A percentile compares a stretch with the other conserved stretches of the same genome.
phyloP scores from a whole-genome alignment of 352 stramenopile genomes.

The Hyaloperonospora arabidopsidis region DNA sequence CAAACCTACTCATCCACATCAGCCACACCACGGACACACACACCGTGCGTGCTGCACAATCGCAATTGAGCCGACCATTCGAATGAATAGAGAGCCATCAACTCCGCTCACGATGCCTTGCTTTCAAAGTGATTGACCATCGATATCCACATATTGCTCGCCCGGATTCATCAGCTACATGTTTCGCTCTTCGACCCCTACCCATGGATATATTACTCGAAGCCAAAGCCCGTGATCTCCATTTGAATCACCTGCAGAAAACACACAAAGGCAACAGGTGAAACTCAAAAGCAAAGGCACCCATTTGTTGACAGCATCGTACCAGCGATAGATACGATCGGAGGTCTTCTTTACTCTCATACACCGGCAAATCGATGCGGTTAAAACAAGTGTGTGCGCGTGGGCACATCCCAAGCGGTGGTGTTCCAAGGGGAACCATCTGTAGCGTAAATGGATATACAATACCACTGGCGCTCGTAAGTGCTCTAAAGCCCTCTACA shows the following conservation, averaged over 20 bases:
- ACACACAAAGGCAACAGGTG: constrained; percentile 22
- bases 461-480: constrained; percentile 75
- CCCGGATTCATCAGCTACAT: constrained; percentile 18
- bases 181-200: constrained; percentile 5
- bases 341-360: constrained; percentile 79
- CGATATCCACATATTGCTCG: neutral
- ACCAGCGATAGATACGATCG: constrained; percentile 73
- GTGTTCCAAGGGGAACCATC: constrained; percentile 41
- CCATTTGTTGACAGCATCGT: constrained; percentile 11
- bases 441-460: constrained; percentile 77
- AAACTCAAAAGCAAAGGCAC: neutral
- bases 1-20: too few species aligned
- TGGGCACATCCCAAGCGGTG: constrained; percentile 55
- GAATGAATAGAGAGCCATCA: too few species aligned
- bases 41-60: too few species aligned
- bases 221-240: constrained; percentile 71
- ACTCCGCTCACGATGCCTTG: too few species aligned
- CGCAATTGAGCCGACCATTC: too few species aligned
- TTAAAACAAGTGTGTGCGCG: constrained; percentile 87
- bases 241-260: constrained; percentile 68
- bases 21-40: too few species aligned
- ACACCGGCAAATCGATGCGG: constrained; percentile 78
- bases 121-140: constrained; percentile 1
- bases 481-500: constrained; percentile 71
- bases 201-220: constrained; percentile 39